Evolutionary conservation across 768 basidiomycete species (phyloP).

Genomic region (Russula lepida): DNA sequence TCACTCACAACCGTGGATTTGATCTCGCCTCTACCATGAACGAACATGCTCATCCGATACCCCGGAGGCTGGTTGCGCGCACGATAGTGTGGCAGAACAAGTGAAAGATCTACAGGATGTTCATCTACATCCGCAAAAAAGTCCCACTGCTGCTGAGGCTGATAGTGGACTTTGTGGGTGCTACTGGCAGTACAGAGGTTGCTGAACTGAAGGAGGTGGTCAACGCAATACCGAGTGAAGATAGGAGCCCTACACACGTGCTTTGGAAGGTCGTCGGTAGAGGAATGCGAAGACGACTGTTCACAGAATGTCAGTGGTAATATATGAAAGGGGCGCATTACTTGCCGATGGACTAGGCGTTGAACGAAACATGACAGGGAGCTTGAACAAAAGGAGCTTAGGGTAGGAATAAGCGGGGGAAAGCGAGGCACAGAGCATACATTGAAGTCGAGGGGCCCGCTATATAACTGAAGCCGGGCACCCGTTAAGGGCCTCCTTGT

Average conservation of each 20-base stretch:
- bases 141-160: conserved; percentile 41
- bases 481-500: conserved; percentile 16
- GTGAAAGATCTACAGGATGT: conserved; percentile 51
- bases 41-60: conserved; percentile 64
- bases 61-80: conserved; percentile 63
- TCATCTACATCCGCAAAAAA: conserved; percentile 48
- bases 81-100: conserved; percentile 71
- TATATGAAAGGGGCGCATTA: neutral
- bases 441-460: neutral
- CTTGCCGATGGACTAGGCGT: conserved; percentile 1
- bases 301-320: neutral
- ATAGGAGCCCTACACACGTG: neutral
- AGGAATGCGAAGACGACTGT: conserved; percentile 13
- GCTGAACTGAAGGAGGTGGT: conserved; percentile 1
- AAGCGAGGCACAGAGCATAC: neutral
- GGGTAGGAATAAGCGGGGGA: neutral
- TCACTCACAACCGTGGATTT: conserved; percentile 67
- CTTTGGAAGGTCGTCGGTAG: conserved; percentile 6
- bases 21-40: conserved; percentile 44
- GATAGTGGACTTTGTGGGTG: conserved; percentile 21
- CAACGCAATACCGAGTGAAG: neutral
- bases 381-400: neutral
- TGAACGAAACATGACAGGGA: conserved; percentile 9
- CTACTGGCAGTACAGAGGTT: neutral
- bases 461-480: neutral